Base-by-base conservation (phyloP, 805 yeast species). In the Metschnikowia borealis region DNA sequence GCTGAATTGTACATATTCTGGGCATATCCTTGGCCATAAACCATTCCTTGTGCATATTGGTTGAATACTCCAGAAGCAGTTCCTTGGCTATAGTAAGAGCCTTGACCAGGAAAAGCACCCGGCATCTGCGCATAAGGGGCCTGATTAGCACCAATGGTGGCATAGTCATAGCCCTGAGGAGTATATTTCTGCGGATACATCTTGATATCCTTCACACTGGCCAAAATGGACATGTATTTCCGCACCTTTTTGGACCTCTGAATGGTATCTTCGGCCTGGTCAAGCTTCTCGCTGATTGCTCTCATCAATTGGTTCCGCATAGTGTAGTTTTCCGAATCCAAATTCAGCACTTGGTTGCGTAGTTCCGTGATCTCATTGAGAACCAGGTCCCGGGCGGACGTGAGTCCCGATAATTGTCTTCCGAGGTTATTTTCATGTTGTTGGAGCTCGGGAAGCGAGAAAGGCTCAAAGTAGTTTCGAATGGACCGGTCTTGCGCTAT, bases 391-490 rank as follows among this genome's bases (percentile, higher is more conserved):
- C 51, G 49, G 6, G 33, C 21, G 7, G 38, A 20, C 17, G 48
- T 50, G 37, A 55, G 47, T 41, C 31, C 20, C 6, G 44, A 26
- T 5, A 54, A 21, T 47, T 55, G 57, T 14, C 26, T n/a, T 13
- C 46, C 48, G 8, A 55, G 46, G 29, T 51, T 43, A 6, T 21
- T 41, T 23, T 51, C 53, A 38, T 55, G 46, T 17, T 43, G 48
- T 29, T 49, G 46, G 20, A 55, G 49, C 38, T 54, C 52, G 3
- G 52, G 47, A 29, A 47, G 39, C 17, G 47, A 47, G 33, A 39
- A 49, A 23, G 39, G 44, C 46, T 47, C 50, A 36, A 55, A 55
- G 29, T 54, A 49, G 23, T 43, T 33, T 7, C 49, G 44, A 6
- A 48, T 42, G 5, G 44, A 33, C n/a, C 26, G 17, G 47, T 52